Evolutionary conservation across 257 asterid species (phyloP), one percentile per base, ranked within the genome.

Genomic region (Rhazya stricta): DNA sequence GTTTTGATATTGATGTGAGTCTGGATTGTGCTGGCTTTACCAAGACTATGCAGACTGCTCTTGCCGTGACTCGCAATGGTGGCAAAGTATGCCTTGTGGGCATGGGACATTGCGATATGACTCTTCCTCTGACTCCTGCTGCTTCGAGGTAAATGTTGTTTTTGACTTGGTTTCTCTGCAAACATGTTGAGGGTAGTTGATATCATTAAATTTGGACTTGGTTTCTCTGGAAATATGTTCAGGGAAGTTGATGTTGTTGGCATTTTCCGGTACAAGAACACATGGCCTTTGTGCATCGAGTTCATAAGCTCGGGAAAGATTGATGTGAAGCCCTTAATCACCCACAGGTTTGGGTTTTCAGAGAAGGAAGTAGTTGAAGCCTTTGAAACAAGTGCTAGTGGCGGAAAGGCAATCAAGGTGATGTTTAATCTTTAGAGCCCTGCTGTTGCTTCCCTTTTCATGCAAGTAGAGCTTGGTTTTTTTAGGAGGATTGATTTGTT

Each of bases 201-300:
- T 43, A 11, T 1, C 48, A 43, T 6, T n/a, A n/a, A 43, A 43
- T 4, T n/a, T n/a, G n/a, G n/a, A n/a, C 48, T 43, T 43, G 48
- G 9, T 8, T 4, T 43, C 48, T 43, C 13, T 7, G 2, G 13
- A 43, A 43, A 43, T 43, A 43, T 43, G 8, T 43, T 7, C 32
- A 89, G 96, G 84, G 96, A 91, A 81, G 90, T 89, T 2, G 96
- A 90, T 63, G 86, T 91, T 73, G 82, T 91, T 12, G 96, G 96
- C 70, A 79, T 91, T 79, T 89, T 87, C 81, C 87, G 96, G 13
- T 89, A 91, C 79, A 86, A 81, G 78, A 91, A 91, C 88, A 91
- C 96, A 3, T 86, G 95, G 93, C 93, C 92, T 0, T 71, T 89
- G 87, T 87, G 93, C 86, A 79, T 89, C 21, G 96, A 87, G 81